These are phyloP conservation scores for Sugiyamaella floridensis DNA, from an alignment of 805 yeast species.

Conservation along the genomic window DNA sequence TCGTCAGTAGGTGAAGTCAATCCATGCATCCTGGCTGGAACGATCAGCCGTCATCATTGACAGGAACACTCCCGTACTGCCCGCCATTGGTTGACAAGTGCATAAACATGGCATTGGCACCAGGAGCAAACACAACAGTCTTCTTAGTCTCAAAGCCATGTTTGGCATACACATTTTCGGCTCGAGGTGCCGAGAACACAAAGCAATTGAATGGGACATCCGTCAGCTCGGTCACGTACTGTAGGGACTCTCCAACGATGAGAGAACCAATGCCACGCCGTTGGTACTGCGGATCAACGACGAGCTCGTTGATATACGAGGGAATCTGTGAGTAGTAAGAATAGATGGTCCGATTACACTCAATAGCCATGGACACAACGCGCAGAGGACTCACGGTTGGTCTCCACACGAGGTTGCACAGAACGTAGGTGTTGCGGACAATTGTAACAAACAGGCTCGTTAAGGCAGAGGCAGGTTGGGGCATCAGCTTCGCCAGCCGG, in stretches of 20 bases:
- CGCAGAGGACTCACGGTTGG: background rate
- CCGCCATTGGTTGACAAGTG: background rate
- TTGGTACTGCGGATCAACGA: background rate
- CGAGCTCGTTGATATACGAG: background rate
- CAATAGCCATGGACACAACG: background rate
- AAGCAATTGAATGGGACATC: background rate
- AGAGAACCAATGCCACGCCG: background rate
- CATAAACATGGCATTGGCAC: background rate
- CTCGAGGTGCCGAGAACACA: background rate
- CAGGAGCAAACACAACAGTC: background rate
- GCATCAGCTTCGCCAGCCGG: background rate
- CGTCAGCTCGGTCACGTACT: background rate
- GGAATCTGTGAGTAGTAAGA: background rate
- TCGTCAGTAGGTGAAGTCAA: too few species aligned
- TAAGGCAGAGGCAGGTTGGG: background rate
- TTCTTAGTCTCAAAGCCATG: background rate
- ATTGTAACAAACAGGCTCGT: background rate
- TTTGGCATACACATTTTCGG: background rate
- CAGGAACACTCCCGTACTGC: too few species aligned
- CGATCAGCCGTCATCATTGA: background rate
- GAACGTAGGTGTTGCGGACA: background rate
- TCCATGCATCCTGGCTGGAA: background rate
- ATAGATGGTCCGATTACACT: background rate
- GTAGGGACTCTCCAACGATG: background rate
- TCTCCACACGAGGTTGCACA: background rate